These are phyloP conservation scores for Termitomyces sp. DNA, from an alignment of 768 basidiomycete species.

Conservation along the genomic window DNA sequence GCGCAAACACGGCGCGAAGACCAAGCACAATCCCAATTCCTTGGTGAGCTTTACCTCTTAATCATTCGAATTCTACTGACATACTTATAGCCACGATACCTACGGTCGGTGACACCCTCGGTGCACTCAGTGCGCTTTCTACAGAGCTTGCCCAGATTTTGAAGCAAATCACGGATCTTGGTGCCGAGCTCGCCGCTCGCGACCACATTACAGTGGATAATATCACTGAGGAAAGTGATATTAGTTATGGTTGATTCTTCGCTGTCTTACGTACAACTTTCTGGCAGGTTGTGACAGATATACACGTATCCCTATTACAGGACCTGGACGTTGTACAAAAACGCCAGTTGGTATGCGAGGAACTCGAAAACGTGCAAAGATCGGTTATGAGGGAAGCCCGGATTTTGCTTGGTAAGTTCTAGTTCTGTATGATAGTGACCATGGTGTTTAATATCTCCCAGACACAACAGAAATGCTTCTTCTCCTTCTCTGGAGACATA, in stretches of 20 bases:
- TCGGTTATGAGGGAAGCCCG: conserved; percentile 43
- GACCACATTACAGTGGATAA: conserved; percentile 72
- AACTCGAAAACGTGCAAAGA: conserved; percentile 46
- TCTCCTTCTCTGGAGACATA: conserved; percentile 77
- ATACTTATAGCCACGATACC: conserved; percentile 60
- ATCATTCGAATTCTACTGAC: neutral
- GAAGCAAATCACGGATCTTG: conserved; percentile 64
- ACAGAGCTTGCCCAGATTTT: conserved; percentile 57
- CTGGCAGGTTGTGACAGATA: conserved; percentile 44
- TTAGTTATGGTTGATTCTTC: too few species aligned
- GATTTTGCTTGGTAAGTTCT: conserved; percentile 49
- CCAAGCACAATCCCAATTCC: conserved; percentile 44
- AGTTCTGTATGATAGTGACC: neutral
- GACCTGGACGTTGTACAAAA: conserved; percentile 70
- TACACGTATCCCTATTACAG: conserved; percentile 52
- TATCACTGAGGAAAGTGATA: conserved; percentile 57
- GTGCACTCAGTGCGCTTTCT: conserved; percentile 60
- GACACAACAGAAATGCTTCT: conserved; percentile 77
- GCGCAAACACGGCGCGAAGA: conserved; percentile 58
- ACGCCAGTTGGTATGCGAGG: conserved; percentile 59
- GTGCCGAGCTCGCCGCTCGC: conserved; percentile 66
- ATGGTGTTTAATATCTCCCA: conserved; percentile 19
- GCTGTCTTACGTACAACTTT: conserved; percentile 1
- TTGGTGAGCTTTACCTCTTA: conserved; percentile 37
- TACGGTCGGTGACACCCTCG: conserved; percentile 70